These are phyloP conservation scores for Erigeron philadelphicus DNA, from an alignment of 140 eudicot species.

Conservation along the genomic window DNA sequence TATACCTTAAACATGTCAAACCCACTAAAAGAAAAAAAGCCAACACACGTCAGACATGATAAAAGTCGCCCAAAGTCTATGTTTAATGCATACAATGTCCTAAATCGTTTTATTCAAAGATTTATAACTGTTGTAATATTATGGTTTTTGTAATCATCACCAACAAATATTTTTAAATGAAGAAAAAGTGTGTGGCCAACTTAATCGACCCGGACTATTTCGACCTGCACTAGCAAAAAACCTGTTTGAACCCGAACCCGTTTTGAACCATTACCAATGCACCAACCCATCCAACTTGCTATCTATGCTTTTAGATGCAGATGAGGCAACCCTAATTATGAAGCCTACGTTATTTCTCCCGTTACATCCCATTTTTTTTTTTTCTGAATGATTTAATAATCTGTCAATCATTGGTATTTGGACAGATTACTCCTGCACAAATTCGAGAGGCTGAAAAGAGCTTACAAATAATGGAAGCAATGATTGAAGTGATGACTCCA, in stretches of 20 bases:
- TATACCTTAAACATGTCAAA: neutral
- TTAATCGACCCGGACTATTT: neutral
- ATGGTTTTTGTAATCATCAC: neutral
- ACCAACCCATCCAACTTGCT: neutral
- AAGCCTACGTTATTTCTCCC: neutral
- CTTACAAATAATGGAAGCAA: constrained; percentile 75
- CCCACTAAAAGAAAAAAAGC: neutral
- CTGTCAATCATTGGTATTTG: neutral
- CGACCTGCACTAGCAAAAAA: neutral
- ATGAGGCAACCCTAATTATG: neutral
- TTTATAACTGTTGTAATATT: neutral
- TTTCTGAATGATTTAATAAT: neutral
- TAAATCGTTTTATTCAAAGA: neutral
- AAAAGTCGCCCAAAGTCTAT: neutral
- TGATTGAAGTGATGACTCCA: constrained; percentile 96
- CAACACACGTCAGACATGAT: neutral
- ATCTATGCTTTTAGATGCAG: neutral
- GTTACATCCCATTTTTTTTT: neutral
- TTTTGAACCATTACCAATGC: neutral
- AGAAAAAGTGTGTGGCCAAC: neutral
- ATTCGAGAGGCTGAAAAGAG: constrained; percentile 95
- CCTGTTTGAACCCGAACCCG: neutral
- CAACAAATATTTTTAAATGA: neutral
- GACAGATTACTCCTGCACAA: constrained; percentile 89
- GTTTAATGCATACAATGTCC: neutral